Conservation (phyloP, 192 early-diverging fungal species). For the Coemansia reversa region DNA sequence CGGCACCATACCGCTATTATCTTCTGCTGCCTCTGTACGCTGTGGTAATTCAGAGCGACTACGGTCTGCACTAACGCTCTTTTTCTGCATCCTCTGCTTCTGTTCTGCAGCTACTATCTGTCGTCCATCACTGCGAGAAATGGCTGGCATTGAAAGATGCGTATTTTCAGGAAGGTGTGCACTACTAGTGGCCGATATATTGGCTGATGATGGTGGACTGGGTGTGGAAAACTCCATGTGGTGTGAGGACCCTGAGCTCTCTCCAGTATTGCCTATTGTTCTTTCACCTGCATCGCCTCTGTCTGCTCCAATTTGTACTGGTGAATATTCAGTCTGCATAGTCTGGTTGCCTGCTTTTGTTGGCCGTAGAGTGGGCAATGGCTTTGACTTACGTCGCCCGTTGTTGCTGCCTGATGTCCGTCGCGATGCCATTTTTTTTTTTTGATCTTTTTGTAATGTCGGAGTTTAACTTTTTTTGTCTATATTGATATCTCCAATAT, state of each 20-base stretch:
- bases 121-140: slow-evolving; percentile 3
- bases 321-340: background rate
- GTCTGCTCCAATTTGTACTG: slow-evolving; percentile 14
- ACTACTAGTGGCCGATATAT: slow-evolving; percentile 39
- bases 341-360: background rate
- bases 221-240: slow-evolving; percentile 41
- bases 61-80: slow-evolving; percentile 36
- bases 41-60: slow-evolving; percentile 33
- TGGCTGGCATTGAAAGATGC: slow-evolving; percentile 45
- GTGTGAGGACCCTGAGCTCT: slow-evolving; percentile 45
- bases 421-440: slow-evolving; percentile 12
- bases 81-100: background rate
- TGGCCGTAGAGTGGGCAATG: slow-evolving; percentile 6
- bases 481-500: too few relatives aligned
- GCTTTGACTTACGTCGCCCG: slow-evolving; percentile 2
- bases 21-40: slow-evolving; percentile 9
- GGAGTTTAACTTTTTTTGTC: too few relatives aligned
- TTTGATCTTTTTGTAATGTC: background rate
- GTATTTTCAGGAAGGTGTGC: slow-evolving; percentile 43
- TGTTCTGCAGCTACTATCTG: background rate
- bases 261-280: background rate
- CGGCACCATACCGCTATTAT: background rate
- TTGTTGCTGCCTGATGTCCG: background rate
- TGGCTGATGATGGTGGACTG: slow-evolving; percentile 47
- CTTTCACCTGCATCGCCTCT: background rate